Evolutionary conservation across 805 yeast species (phyloP), one percentile per base, ranked within the genome.

Genomic region (Wickerhamomyces bisporus): DNA sequence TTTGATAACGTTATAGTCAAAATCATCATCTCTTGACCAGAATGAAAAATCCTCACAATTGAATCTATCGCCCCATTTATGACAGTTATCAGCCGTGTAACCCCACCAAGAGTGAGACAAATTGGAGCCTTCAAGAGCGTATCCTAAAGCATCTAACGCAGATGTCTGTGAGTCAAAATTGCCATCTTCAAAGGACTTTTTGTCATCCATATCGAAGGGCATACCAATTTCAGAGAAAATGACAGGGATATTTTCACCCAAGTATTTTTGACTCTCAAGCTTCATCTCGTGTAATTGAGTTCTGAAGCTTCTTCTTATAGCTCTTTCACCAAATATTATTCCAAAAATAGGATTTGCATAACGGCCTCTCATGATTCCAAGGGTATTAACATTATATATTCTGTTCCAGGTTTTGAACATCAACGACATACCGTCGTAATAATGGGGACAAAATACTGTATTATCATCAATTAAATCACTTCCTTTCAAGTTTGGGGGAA

Each of bases 161-260:
- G 73, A 64, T 2, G 82, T 81, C 55, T 93, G 98, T 10, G 86
- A 71, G 9, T 68, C 60, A 58, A 77, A 93, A 44, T 77, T 75
- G 2, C 89, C 88, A 40, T 68, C 68, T 1, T 59, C 57, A 54
- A 75, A 91, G 0, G 96, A 84, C 34, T 62, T 66, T 54, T 84
- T 86, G 41, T 76, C 70, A 59, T 91, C 89, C 96, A 91, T 86
- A 58, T 93, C 96, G 58, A 82, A 86, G 3, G 98, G 98, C 81
- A 91, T 86, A 6, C 98, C 98, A n/a, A 91, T 88, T 59, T 91
- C 98, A 1, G 95, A 77, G 71, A 93, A 79, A 17, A 91, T 62
- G 9, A 83, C 73, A 0, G 97, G 96, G 9, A 87, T 68, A 9
- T 58, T 35, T 2, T 48, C 41, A 3, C 97, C 97, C 26, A 89